Percentiles rank a stretch among this genome's conserved stretches.
These are phyloP conservation scores for Platanthera zijinensis DNA, from an alignment of 106 monocot genomes.

Conservation along the genomic window DNA sequence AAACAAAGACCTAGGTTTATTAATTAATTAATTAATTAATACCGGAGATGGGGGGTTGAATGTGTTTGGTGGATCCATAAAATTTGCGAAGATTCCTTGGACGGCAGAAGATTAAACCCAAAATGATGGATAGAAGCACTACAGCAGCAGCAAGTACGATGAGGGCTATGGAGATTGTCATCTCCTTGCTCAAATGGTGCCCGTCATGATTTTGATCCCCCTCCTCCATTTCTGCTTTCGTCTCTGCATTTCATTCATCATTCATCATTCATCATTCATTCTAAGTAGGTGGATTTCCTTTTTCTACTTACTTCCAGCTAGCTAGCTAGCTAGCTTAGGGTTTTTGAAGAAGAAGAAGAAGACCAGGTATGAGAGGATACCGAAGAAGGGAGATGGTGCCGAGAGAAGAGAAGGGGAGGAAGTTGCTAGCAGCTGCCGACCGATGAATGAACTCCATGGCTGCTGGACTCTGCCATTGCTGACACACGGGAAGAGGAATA, in stretches of 20 bases:
- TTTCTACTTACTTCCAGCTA: not conserved
- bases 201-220: not conserved
- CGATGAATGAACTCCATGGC: too few species aligned
- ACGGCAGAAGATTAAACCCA: constrained; percentile 9
- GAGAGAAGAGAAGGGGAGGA: not conserved
- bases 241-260: constrained; percentile 4
- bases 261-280: too few species aligned
- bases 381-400: not conserved
- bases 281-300: not conserved
- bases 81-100: constrained; percentile 3
- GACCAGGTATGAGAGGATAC: not conserved
- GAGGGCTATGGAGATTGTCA: constrained; percentile 9
- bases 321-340: not conserved
- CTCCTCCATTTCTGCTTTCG: not conserved
- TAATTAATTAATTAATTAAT: too few species aligned
- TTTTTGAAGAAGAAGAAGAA: not conserved
- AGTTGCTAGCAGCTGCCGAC: not conserved
- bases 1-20: too few species aligned
- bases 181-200: constrained; percentile 14
- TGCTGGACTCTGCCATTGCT: constrained; percentile 1
- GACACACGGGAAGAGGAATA: not conserved
- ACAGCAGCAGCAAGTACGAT: constrained; percentile 4
- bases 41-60: not conserved
- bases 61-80: not conserved
- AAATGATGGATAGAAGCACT: not conserved